Conservation (phyloP, 768 basidiomycete species). For the Boletus speciosus region DNA sequence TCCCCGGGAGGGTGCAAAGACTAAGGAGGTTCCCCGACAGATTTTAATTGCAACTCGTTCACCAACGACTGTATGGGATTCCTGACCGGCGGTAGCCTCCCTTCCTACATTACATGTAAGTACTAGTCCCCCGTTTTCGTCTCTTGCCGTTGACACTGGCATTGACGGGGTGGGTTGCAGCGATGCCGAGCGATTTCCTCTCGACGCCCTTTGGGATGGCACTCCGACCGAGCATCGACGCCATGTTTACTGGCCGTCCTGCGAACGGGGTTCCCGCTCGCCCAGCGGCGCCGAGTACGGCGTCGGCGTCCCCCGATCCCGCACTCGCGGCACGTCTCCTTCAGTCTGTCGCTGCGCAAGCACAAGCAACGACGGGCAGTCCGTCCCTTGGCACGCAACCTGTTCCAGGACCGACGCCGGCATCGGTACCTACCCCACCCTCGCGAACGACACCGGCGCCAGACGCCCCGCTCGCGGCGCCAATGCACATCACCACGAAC, state of each 20-base stretch:
- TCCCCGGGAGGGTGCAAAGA: neutral
- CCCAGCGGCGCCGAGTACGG: constrained; percentile 13
- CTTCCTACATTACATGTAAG: constrained; percentile 74
- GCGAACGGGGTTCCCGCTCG: constrained; percentile 30
- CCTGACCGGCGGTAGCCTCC: constrained; percentile 79
- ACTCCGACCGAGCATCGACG: constrained; percentile 86
- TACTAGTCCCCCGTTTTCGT: neutral
- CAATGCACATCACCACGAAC: constrained; percentile 74
- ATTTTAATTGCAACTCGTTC: constrained; percentile 96
- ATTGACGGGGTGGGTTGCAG: constrained; percentile 33
- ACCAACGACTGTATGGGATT: constrained; percentile 87
- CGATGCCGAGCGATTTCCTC: constrained; percentile 78
- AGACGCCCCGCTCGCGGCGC: constrained; percentile 49
- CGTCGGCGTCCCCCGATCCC: constrained; percentile 39
- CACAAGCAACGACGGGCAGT: constrained; percentile 41
- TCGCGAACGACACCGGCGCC: constrained; percentile 28
- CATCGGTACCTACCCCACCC: constrained; percentile 18
- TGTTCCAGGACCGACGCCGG: neutral
- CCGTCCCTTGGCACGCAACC: neutral
- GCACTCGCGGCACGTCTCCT: constrained; percentile 52
- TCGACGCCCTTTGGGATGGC: constrained; percentile 86
- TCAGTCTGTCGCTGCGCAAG: constrained; percentile 54
- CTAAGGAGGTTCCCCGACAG: constrained; percentile 32
- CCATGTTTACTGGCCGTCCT: constrained; percentile 64
- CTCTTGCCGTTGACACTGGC: too few relatives aligned